phyloP scores from a whole-genome alignment of 2,329 filamentous ascomycete species.

The Ceratocystis colombiana region DNA sequence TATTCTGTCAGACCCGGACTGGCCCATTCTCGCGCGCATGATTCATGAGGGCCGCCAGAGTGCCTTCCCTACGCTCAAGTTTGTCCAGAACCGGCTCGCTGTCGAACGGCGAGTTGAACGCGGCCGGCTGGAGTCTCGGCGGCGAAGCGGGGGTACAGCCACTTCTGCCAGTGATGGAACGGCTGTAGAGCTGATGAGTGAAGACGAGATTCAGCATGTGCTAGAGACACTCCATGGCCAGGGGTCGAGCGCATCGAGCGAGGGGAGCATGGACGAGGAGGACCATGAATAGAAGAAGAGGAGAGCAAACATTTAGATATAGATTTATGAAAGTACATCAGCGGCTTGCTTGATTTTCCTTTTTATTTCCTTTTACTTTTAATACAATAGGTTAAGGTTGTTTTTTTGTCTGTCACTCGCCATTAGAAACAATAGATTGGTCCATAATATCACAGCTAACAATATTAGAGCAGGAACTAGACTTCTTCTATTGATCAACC shows the following conservation, averaged over 20 bases:
- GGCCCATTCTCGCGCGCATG: slow-evolving; percentile 70
- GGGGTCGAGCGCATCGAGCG: slow-evolving; percentile 23
- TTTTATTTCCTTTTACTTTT: not conserved
- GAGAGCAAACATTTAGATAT: not conserved
- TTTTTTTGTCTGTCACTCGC: not conserved
- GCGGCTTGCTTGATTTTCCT: not conserved
- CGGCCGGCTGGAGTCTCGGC: slow-evolving; percentile 46
- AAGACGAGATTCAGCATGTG: slow-evolving; percentile 48
- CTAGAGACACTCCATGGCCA: slow-evolving; percentile 32
- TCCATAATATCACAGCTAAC: too few species aligned
- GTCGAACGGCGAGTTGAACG: slow-evolving; percentile 61
- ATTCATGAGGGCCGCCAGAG: slow-evolving; percentile 82
- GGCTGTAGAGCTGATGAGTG: slow-evolving; percentile 51
- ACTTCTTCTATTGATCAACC: not conserved
- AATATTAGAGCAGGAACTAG: not conserved
- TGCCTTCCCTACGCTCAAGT: slow-evolving; percentile 83
- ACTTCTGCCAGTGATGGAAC: slow-evolving; percentile 29
- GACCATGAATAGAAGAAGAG: not conserved
- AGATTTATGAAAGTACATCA: not conserved
- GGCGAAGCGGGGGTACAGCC: not conserved
- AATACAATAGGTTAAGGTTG: not conserved
- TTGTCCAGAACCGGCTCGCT: slow-evolving; percentile 76
- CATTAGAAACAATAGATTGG: not conserved
- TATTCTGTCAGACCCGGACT: slow-evolving; percentile 75
- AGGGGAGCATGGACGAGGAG: slow-evolving; percentile 20